Conservation (phyloP, 176 grass and related monocot species). For the Dendrocalamus sinicus region DNA sequence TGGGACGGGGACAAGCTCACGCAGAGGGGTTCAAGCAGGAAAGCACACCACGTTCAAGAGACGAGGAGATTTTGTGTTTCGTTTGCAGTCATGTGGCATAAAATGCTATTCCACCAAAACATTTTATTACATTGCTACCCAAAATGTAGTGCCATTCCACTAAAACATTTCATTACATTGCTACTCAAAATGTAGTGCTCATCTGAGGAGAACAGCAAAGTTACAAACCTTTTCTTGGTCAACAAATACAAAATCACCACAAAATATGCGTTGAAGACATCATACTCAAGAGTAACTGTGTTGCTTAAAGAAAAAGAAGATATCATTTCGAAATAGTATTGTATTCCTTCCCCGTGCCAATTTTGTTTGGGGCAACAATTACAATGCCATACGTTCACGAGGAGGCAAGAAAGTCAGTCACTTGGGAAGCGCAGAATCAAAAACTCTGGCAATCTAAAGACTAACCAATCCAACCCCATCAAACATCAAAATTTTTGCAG, state of each 20-base stretch:
- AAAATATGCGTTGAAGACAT: not conserved
- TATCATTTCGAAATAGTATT: not conserved
- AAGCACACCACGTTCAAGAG: too few relatives aligned
- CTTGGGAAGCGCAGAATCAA: constrained; percentile 32
- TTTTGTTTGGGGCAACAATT: constrained; percentile 3
- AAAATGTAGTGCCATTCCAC: too few relatives aligned
- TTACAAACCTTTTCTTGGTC: not conserved
- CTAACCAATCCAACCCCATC: not conserved
- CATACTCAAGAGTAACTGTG: not conserved
- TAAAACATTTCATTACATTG: too few relatives aligned
- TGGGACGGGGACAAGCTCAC: too few relatives aligned
- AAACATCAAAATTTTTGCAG: not conserved
- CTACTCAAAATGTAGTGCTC: not conserved
- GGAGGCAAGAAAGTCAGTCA: not conserved
- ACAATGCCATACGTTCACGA: not conserved
- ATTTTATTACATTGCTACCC: too few relatives aligned
- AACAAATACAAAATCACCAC: not conserved
- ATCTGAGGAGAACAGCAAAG: not conserved
- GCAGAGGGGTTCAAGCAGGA: too few relatives aligned
- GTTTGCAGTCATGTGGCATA: too few relatives aligned
- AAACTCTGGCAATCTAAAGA: constrained; percentile 46
- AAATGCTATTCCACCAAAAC: too few relatives aligned
- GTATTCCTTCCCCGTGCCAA: not conserved
- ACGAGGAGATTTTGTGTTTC: too few relatives aligned
- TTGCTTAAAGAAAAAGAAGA: not conserved